Evolutionary conservation across 192 early-diverging fungal genomes (phyloP), one percentile per base, ranked within the genome.

Genomic region (Backusella luteola): DNA sequence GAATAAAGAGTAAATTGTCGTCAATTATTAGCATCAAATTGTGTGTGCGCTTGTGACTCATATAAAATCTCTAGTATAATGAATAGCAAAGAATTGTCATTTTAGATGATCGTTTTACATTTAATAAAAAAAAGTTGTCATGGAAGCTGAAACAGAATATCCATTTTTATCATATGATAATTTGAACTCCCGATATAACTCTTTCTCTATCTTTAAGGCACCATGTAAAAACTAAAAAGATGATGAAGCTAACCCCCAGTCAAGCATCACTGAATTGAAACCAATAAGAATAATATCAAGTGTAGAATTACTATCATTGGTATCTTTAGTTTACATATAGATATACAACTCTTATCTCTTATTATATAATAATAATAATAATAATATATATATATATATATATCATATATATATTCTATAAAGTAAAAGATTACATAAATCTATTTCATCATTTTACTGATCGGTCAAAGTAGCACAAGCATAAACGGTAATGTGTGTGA

Each of bases 341-440:
- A 29, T 49, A 63, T 63, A 29, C 26, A 26, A 0, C 6, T 39
- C n/a, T 23, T 59, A 26, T 23, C 53, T 26, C 4, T 23, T 59
- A 59, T 23, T 59, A 59, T 23, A 59, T 59, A 59, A 56, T 56
- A 56, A 56, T n/a, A n/a, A n/a, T n/a, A n/a, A n/a, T n/a, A n/a
- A n/a, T n/a, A n/a, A n/a, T n/a, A n/a, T n/a, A n/a, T n/a, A n/a
- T n/a, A n/a, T n/a, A n/a, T n/a, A n/a, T n/a, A n/a, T n/a, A n/a
- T n/a, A n/a, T n/a, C n/a, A n/a, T 21, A 23, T 56, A 56, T 56
- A 59, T 59, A 59, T 26, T 59, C 7, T 21, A 26, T 59, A 59
- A 26, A 59, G n/a, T 23, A 23, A 23, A 7, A 56, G 17, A 26
- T 59, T n/a, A 12, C 42, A 44, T 44, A 44, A 14, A 53, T 53